These are phyloP conservation scores for Arthromyces matolae DNA, from an alignment of 768 basidiomycete species.

Conservation along the genomic window DNA sequence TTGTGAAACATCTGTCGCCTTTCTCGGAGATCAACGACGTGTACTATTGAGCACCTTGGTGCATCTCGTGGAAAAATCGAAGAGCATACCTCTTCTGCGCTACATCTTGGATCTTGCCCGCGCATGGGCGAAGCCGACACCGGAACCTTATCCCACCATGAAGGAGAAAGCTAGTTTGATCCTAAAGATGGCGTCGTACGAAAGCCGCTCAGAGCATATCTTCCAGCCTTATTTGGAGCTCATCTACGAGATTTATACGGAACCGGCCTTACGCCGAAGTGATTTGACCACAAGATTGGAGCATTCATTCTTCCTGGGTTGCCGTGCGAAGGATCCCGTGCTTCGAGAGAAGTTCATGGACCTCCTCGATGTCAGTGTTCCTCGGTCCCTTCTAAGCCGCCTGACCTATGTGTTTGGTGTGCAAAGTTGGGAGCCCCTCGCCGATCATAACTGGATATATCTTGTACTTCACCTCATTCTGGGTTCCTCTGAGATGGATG, in stretches of 20 bases:
- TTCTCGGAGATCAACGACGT: constrained; percentile 83
- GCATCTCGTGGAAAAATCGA: constrained; percentile 86
- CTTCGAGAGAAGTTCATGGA: constrained; percentile 87
- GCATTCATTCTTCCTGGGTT: constrained; percentile 89
- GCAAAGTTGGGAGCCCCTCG: constrained; percentile 91
- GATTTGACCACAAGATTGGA: constrained; percentile 93
- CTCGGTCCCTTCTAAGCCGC: constrained; percentile 75
- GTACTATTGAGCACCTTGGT: constrained; percentile 75
- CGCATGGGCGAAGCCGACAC: constrained; percentile 85
- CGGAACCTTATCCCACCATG: constrained; percentile 84
- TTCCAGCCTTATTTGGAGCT: constrained; percentile 84
- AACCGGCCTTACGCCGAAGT: constrained; percentile 78
- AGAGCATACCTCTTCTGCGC: constrained; percentile 70
- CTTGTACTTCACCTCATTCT: constrained; percentile 87
- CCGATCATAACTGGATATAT: constrained; percentile 92
- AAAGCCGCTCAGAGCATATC: constrained; percentile 72
- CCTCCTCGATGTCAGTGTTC: constrained; percentile 84
- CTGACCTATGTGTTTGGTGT: constrained; percentile 88
- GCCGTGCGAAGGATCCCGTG: constrained; percentile 73
- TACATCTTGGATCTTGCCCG: constrained; percentile 83
- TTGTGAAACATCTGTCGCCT: constrained; percentile 73
- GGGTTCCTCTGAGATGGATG: constrained; percentile 50
- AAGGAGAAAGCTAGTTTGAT: constrained; percentile 93
- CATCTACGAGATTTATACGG: constrained; percentile 92
- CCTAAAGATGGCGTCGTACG: constrained; percentile 83